Base-by-base conservation (phyloP, 2,329 filamentous ascomycete species). In the Diplocarpon mali region DNA sequence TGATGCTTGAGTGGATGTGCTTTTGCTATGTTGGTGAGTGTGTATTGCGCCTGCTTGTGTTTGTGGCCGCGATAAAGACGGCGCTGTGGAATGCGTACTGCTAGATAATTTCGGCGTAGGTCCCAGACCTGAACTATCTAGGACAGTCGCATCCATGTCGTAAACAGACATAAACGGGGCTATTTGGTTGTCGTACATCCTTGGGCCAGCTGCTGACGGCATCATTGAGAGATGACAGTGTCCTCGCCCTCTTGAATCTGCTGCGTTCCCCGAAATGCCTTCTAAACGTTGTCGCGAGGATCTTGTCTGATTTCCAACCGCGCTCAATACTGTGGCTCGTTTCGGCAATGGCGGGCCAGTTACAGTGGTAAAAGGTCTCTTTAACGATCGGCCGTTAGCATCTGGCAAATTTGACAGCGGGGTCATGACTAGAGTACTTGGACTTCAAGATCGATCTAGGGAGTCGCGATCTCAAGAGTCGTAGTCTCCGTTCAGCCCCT, bases 111-210 rank as follows among this genome's bases (percentile, higher is more conserved):
- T 59, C 13, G 51, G 52, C 36, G 49, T 40, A 31, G 49, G 48
- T 30, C 38, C 45, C 15, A 53, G 39, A 39, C 38, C 50, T 14
- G 50, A 42, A 31, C 45, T 56, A 35, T 60, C 57, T 47, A 53
- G 47, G 3, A 49, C 36, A 45, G 54, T 63, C 44, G 61, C 50
- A 58, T 82, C 77, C 53, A 81, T 70, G 61, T 80, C 78, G 67
- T 82, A 84, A 45, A 85, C 80, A 46, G 81, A 80, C 80, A 83
- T 84, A 58, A 85, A 83, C 16, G 81, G 78, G 60, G 81, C 81
- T 70, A 85, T 80, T 63, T 80, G 77, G 60, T 80, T 77, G 68
- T 81, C 76, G 62, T 77, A 80, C 57, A 78, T 62, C 62, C 75
- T 72, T 55, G 76, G 69, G 42, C 75, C 69, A 47, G 76, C 70